Evolutionary conservation across 1,284 basidiomycete genomes (phyloP).

Genomic region (Moesziomyces aphidis): DNA sequence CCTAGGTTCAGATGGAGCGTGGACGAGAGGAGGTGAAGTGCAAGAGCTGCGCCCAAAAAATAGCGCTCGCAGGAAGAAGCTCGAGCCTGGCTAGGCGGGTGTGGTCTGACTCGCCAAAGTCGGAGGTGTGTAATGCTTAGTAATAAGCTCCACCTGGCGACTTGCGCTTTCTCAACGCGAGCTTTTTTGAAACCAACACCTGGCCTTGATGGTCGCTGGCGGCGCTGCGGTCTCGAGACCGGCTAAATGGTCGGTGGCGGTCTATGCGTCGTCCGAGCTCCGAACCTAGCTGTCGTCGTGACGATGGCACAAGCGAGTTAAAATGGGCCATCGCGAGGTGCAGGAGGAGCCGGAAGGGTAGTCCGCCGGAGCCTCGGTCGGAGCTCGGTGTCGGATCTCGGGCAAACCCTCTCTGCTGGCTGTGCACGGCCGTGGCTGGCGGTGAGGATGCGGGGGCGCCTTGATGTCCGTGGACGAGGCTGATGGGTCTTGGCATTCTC

Average conservation of each 20-base stretch:
- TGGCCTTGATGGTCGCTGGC: too few species aligned
- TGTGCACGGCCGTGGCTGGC: background rate
- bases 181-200: too few species aligned
- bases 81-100: background rate
- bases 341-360: too few species aligned
- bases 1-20: slow-evolving; percentile 1
- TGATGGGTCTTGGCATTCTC: slow-evolving; percentile 16
- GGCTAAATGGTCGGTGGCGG: too few species aligned
- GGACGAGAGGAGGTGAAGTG: background rate
- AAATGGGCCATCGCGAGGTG: too few species aligned
- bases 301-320: background rate
- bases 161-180: too few species aligned
- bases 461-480: background rate
- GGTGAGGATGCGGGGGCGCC: too few species aligned
- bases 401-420: too few species aligned
- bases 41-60: too few species aligned
- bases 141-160: slow-evolving; percentile 5
- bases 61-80: slow-evolving; percentile 8
- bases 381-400: slow-evolving; percentile 4
- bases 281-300: too few species aligned
- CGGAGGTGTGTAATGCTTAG: background rate
- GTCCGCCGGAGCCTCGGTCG: slow-evolving; percentile 1
- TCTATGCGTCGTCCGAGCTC: too few species aligned
- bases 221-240: too few species aligned
- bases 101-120: slow-evolving; percentile 17